Evolutionary conservation across 1,139 yeast species (phyloP), one percentile per base, ranked within the genome.

Genomic region (Magnusiomyces tetraspermus): DNA sequence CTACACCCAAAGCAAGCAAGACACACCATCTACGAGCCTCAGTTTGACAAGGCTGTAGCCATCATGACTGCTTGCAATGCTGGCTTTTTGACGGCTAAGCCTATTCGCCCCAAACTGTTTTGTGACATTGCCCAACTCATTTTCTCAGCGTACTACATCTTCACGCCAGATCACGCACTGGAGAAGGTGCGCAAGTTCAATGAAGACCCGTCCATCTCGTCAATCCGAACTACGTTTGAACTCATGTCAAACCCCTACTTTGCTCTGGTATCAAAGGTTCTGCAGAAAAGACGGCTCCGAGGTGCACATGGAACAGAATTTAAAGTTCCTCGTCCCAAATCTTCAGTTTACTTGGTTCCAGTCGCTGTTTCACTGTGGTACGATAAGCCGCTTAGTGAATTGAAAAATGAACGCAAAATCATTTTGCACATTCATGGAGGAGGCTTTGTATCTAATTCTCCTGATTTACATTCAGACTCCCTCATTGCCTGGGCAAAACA

Each of bases 61-160:
- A 46, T 55, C 23, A 54, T 57, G 42, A 57, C 59, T 13, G 59
- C 60, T 15, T 48, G 41, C 15, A 58, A 54, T 26, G 60, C 60
- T 15, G 60, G 60, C 4, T 57, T 51, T 40, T 55, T 59, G 60
- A 57, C 60, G 19, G 60, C 60, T 11, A 43, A 55, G 31, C 57
- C 59, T 17, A 48, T 57, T 26, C 45, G 51, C 11, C 58, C 58
- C 33, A 56, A 53, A 43, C 38, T 42, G 21, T 24, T 49, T 0
- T 50, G 57, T 3, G 58, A 57, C 43, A 19, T 57, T 11, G 48
- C 54, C 11, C 52, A 56, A 2, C 48, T 57, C 1, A 50, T 57
- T 11, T 57, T 57, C 47, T 38, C 58, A 3, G 33, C 43, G 5
- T 57, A 57, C 48, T 57, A 57, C 49, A 36, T 57, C 40, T 36